These are phyloP conservation scores for Cylindrodendrum hubeiense DNA, from an alignment of 2,329 filamentous ascomycete species.

Conservation along the genomic window DNA sequence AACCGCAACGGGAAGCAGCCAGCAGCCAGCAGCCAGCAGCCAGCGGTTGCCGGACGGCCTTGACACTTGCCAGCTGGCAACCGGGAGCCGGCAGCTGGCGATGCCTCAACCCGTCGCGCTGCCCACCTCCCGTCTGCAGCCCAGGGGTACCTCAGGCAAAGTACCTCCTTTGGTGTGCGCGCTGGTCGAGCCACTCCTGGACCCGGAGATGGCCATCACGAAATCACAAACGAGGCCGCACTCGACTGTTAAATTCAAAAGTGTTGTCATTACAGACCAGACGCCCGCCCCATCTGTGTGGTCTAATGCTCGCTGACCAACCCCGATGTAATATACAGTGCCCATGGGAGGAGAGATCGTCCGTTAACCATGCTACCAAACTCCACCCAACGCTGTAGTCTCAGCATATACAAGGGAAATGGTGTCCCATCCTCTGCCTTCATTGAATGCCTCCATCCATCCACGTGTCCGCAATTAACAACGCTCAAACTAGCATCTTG, in stretches of 20 bases:
- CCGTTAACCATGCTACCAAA: conserved; percentile 56
- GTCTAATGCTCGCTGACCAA: conserved; percentile 61
- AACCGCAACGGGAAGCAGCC: conserved; percentile 11
- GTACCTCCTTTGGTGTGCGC: background rate
- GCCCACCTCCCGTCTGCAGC: background rate
- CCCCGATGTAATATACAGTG: conserved; percentile 63
- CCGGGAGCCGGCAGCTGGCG: background rate
- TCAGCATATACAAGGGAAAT: conserved; percentile 48
- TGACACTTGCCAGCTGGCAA: conserved; percentile 7
- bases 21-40: background rate
- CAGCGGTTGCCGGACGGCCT: background rate
- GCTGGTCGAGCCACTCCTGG: background rate
- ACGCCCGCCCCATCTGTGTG: conserved; percentile 51
- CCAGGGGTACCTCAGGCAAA: background rate
- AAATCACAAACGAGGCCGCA: conserved; percentile 1
- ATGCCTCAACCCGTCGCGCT: background rate
- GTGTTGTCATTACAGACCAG: conserved; percentile 48
- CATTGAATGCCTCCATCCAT: conserved; percentile 23
- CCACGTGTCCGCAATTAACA: conserved; percentile 36
- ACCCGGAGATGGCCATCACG: background rate
- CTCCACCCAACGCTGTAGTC: conserved; percentile 45
- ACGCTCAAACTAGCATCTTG: conserved; percentile 28
- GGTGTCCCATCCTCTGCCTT: conserved; percentile 31
- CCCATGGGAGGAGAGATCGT: conserved; percentile 67
- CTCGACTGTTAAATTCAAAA: conserved; percentile 15